Base-by-base conservation (phyloP, 139 green algal species). In the Coelastrella sp. region DNA sequence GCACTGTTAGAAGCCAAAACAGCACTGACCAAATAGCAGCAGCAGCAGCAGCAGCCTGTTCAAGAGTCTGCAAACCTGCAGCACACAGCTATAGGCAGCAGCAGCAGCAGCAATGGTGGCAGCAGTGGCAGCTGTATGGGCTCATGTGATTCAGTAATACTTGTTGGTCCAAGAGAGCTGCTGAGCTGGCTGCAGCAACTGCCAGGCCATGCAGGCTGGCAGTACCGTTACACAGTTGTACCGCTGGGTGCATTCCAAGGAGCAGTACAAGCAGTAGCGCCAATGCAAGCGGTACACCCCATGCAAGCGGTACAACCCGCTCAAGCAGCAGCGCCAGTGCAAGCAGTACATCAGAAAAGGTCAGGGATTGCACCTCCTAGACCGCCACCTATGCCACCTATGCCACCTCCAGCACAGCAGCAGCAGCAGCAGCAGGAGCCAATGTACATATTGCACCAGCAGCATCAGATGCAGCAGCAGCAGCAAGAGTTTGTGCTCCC, bases 1-100 rank as follows among this genome's bases (percentile, higher is more conserved):
- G 91, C 70, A 9, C 81, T 98, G 25, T 87, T 98, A 24, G 78
- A 90, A 11, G 90, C 91, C 1, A 66, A 22, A 14, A 0, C 60
- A 22, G 22, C 58, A 9, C 70, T 83, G 15, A 14, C 35, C 14
- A 22, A 57, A 58, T 10, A 83, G 76, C 83, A 88, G 83, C 83
- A 88, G 83, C 63, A 88, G 82, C 82, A 87, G 82, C n/a, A 76
- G 82, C 80, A 86, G 58, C 7, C 35, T 49, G 35, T 49, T 49
- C 35, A 49, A 3, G 35, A 3, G 35, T 49, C 35, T 3, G 35
- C 35, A 49, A 49, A 49, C 35, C 35, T 49, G 35, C 35, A 49
- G 35, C 35, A 49, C 35, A 49, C 35, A 49, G 35, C 63, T 22
- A 4, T 1, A 72, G 60, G 74, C 12, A 80, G 20, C 74, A 75